A percentile compares a stretch with the other conserved stretches of the same genome.
These are phyloP conservation scores for Ananas comosus DNA, from an alignment of 176 grass and related monocot genomes.

Conservation along the genomic window DNA sequence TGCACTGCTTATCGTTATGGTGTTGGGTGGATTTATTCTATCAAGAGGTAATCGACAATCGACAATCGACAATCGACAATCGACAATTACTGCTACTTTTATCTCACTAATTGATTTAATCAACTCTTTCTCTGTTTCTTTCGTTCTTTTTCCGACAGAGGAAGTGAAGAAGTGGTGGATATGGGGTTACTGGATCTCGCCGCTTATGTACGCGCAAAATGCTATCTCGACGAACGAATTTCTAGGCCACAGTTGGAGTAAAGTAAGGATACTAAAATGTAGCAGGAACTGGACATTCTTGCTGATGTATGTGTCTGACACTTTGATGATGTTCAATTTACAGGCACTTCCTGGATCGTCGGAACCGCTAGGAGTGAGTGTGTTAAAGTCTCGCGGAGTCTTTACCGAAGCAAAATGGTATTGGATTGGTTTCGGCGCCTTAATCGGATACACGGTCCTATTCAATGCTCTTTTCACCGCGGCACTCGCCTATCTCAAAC, in stretches of 20 bases:
- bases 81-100: too few species aligned
- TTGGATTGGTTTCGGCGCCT: slow-evolving; percentile 66
- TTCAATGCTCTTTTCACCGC: slow-evolving; percentile 73
- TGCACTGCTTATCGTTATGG: slow-evolving; percentile 41
- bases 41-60: slow-evolving; percentile 34
- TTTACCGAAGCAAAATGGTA: slow-evolving; percentile 62
- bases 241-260: slow-evolving; percentile 50
- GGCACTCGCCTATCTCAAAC: slow-evolving; percentile 53
- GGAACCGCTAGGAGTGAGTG: slow-evolving; percentile 34
- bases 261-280: slow-evolving; percentile 27
- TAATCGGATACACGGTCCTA: slow-evolving; percentile 55
- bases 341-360: slow-evolving; percentile 4
- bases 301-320: slow-evolving; percentile 20
- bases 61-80: background rate
- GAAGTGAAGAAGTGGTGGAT: slow-evolving; percentile 85
- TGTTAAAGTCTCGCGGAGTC: slow-evolving; percentile 47
- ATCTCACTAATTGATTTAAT: background rate
- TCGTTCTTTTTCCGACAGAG: slow-evolving; percentile 20
- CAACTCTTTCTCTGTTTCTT: background rate
- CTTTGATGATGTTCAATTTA: background rate
- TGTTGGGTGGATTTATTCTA: slow-evolving; percentile 68
- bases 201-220: slow-evolving; percentile 66
- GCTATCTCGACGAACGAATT: slow-evolving; percentile 78
- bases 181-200: slow-evolving; percentile 70
- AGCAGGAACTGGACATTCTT: slow-evolving; percentile 6